Base-by-base conservation (phyloP, 2,329 filamentous ascomycete genomes). In the Diplocarpon rosae region DNA sequence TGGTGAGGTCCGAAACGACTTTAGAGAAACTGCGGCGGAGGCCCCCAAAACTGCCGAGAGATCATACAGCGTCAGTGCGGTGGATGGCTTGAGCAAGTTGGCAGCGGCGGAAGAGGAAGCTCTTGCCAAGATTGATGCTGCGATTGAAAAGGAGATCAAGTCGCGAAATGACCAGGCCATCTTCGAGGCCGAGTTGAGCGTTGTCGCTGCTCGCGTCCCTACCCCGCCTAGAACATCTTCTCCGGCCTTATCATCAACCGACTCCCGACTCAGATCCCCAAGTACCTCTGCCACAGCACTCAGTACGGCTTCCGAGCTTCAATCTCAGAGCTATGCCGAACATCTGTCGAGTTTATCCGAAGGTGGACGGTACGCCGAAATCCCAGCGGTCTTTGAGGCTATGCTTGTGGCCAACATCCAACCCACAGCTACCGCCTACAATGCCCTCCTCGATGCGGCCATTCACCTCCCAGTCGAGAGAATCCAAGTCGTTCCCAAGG, bases 381-480 rank as follows among this genome's bases (percentile, higher is more conserved):
- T 98, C 37, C 90, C 90, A 0, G 79, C 81, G 32, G 80, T 92
- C 3, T 98, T 98, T 62, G 86, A 95, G 71, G 77, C 81, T 24
- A 86, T 96, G 79, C 74, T 96, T 51, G 79, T 80, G 37, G 83
- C 85, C 52, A 85, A 86, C 37, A 75, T 94, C 49, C 79, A 79
- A 59, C 92, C 92, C 30, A 85, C 83, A 6, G 78, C 86, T 38
- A 73, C 78, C 37, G 84, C 90, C n/a, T 98, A 98, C 72, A 95
- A 95, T 62, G 85, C 87, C 39, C 73, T 98, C 36, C 70, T 98
- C 35, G 73, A 81, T 56, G 86, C 92, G 5, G 88, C 88, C 12
- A 86, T 95, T 50, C 75, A 86, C 55, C 75, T 95, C 14, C 85
- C 89, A 7, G 71, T 73, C 17, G 81, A 85, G 63, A 84, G 81